Evolutionary conservation across 148 eudicot genomes (phyloP).

Genomic region (Tetragonia tetragonoides): DNA sequence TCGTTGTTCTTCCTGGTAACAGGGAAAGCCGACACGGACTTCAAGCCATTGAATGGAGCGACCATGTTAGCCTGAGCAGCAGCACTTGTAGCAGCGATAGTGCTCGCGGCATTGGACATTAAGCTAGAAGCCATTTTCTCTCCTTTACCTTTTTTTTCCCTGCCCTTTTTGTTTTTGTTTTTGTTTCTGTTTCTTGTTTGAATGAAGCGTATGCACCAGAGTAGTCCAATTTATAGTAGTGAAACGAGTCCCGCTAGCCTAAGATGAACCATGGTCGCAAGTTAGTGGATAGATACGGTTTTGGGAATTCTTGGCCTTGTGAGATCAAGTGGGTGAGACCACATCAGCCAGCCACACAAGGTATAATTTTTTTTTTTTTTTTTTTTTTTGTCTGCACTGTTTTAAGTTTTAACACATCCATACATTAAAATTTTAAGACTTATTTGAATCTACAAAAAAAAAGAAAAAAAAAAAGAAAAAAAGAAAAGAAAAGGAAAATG

Average conservation of each 20-base stretch:
- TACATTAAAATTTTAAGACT: too few species aligned
- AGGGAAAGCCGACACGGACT: slow-evolving; percentile 40
- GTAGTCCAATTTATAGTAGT: neutral
- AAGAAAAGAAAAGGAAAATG: too few species aligned
- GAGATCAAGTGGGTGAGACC: too few species aligned
- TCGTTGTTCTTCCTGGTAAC: slow-evolving; percentile 31
- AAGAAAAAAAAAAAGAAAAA: too few species aligned
- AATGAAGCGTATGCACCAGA: neutral
- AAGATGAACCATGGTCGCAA: too few species aligned
- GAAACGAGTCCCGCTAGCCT: neutral
- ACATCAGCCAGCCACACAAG: too few species aligned
- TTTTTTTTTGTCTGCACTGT: too few species aligned
- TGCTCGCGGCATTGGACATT: slow-evolving; percentile 33
- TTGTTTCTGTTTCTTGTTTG: neutral
- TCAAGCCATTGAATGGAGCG: slow-evolving; percentile 54
- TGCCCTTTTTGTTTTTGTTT: neutral
- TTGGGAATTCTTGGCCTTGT: too few species aligned
- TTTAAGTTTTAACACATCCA: too few species aligned
- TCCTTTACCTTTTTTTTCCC: neutral
- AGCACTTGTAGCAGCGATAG: slow-evolving; percentile 24
- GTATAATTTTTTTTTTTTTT: too few species aligned
- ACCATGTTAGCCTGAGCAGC: slow-evolving; percentile 46
- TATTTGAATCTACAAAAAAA: too few species aligned
- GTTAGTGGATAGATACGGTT: too few species aligned
- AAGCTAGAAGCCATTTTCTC: slow-evolving; percentile 37